Conservation (phyloP, 768 basidiomycete genomes). For the Clavaria fumosa region DNA sequence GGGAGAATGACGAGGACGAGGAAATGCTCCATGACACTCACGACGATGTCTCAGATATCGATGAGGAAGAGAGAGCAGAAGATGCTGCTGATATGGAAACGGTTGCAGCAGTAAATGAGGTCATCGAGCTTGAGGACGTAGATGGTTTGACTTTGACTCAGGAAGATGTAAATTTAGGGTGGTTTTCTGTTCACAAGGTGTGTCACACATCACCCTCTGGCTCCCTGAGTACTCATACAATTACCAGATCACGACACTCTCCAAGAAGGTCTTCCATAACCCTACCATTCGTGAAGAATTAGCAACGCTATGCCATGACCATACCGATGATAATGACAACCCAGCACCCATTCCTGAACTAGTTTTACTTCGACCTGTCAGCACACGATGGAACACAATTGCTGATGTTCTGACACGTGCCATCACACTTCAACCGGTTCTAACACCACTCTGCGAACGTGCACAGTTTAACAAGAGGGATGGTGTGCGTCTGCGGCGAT, state of each 20-base stretch:
- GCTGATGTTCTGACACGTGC: constrained; percentile 20
- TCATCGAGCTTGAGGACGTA: not conserved
- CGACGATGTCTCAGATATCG: no score
- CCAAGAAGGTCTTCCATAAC: constrained; percentile 1
- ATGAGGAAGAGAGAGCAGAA: not conserved
- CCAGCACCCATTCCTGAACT: not conserved
- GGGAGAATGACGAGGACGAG: constrained; percentile 2
- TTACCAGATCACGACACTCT: constrained; percentile 3
- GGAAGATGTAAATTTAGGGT: constrained; percentile 1
- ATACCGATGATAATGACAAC: no score
- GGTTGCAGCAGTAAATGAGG: not conserved
- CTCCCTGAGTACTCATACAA: not conserved
- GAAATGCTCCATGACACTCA: no score
- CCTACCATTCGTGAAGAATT: not conserved
- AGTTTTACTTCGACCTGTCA: constrained; percentile 19
- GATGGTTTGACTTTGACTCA: not conserved
- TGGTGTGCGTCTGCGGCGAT: constrained; percentile 1
- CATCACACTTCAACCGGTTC: not conserved
- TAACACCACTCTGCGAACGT: not conserved
- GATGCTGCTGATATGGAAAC: not conserved
- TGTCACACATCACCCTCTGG: no score
- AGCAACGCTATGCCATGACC: not conserved
- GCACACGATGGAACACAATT: constrained; percentile 21
- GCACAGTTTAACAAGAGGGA: constrained; percentile 1
- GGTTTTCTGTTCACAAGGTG: constrained; percentile 1